These are phyloP conservation scores for Dictyostelium intermedium DNA, from an alignment of 78 protist genomes.

Conservation along the genomic window DNA sequence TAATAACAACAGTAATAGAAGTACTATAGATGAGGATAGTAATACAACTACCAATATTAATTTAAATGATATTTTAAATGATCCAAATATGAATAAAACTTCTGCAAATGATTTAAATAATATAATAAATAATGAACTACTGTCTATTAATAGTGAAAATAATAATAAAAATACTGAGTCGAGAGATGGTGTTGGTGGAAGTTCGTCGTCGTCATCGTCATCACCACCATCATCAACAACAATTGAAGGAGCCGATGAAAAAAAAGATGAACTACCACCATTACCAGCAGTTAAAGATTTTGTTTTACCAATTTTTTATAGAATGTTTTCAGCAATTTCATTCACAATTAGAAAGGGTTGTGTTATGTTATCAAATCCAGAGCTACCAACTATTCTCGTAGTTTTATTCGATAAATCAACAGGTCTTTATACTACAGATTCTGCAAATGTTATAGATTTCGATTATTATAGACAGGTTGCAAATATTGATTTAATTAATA, in stretches of 20 bases:
- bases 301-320: slow-evolving; percentile 61
- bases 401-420: slow-evolving; percentile 37
- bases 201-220: not conserved
- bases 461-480: slow-evolving; percentile 73
- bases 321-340: slow-evolving; percentile 53
- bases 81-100: not conserved
- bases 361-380: slow-evolving; percentile 72
- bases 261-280: slow-evolving; percentile 13
- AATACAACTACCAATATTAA: not conserved
- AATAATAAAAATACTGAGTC: not conserved
- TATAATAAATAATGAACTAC: not conserved
- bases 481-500: slow-evolving; percentile 8
- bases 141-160: not conserved
- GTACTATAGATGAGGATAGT: not conserved
- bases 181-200: not conserved
- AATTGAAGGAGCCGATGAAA: not conserved
- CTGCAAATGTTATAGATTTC: slow-evolving; percentile 3
- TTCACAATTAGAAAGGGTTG: slow-evolving; percentile 67
- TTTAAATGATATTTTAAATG: not conserved
- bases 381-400: slow-evolving; percentile 50
- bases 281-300: slow-evolving; percentile 45
- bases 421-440: slow-evolving; percentile 60
- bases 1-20: not conserved
- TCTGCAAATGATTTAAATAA: slow-evolving; percentile 5
- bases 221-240: not conserved